Percentiles rank a stretch among this genome's conserved stretches.
These are phyloP conservation scores for Sugiyamaella valdiviana DNA, from an alignment of 805 yeast genomes.

Conservation along the genomic window DNA sequence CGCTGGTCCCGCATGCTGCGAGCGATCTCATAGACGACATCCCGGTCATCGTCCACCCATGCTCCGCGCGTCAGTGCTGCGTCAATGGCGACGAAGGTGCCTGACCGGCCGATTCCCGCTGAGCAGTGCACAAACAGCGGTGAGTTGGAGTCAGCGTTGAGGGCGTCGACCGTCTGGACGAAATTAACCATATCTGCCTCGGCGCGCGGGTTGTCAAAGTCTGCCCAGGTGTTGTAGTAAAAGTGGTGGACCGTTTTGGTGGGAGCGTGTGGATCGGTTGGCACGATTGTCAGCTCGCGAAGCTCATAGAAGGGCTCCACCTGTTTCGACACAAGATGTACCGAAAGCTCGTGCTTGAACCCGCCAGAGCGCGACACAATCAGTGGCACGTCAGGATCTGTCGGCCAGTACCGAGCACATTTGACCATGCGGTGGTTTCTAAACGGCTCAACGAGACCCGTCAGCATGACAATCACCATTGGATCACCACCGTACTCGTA, in stretches of 20 bases:
- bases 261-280: neutral
- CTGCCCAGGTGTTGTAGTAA: constrained; percentile 81
- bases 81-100: constrained; percentile 75
- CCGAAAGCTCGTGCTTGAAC: constrained; percentile 6
- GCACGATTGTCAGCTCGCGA: constrained; percentile 7
- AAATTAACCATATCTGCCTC: constrained; percentile 48
- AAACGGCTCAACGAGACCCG: constrained; percentile 59
- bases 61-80: constrained; percentile 31
- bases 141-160: constrained; percentile 36
- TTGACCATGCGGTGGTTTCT: constrained; percentile 54
- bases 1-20: constrained; percentile 36
- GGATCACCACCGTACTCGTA: constrained; percentile 63
- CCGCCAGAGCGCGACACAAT: constrained; percentile 9
- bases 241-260: constrained; percentile 43
- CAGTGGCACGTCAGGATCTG: constrained; percentile 35
- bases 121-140: constrained; percentile 85
- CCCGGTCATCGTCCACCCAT: constrained; percentile 20
- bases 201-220: constrained; percentile 57
- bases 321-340: constrained; percentile 1
- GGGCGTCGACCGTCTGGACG: constrained; percentile 39
- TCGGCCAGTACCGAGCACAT: constrained; percentile 77
- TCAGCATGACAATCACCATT: constrained; percentile 62
- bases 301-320: constrained; percentile 10
- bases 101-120: constrained; percentile 97
- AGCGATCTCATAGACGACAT: constrained; percentile 29